phyloP scores from a whole-genome alignment of 2,329 filamentous ascomycete species.

The Ascocoryne sarcoides region DNA sequence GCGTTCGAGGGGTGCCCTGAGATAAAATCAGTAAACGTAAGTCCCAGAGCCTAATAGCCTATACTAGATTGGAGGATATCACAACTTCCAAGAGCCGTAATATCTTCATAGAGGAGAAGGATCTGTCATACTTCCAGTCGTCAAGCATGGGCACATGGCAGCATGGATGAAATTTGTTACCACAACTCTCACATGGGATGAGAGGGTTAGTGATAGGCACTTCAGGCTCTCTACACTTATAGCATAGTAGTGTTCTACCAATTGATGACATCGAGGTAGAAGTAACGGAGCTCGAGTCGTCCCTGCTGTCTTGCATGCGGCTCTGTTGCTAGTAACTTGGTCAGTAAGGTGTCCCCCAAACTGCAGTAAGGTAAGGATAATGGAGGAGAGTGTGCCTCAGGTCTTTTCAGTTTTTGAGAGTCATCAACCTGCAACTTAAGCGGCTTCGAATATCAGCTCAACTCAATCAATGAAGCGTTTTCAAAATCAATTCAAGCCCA shows the following conservation, averaged over 20 bases:
- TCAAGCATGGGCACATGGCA: conserved; percentile 15
- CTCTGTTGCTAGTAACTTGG: conserved; percentile 7
- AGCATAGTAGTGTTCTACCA: conserved; percentile 12
- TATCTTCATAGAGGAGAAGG: background rate
- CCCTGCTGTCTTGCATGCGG: conserved; percentile 6
- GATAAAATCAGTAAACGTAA: too few species aligned
- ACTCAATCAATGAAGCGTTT: conserved; percentile 10
- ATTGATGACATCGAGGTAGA: conserved; percentile 17
- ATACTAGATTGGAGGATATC: background rate
- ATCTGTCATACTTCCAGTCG: conserved; percentile 4
- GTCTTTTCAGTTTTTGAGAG: conserved; percentile 62
- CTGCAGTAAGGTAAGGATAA: background rate
- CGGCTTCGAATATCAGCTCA: conserved; percentile 24
- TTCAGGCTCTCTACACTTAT: conserved; percentile 14
- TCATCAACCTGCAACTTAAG: conserved; percentile 32
- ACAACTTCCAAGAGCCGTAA: background rate
- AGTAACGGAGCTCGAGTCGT: conserved; percentile 19
- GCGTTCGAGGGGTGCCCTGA: too few species aligned
- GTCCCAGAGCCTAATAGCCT: too few species aligned
- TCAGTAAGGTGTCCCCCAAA: conserved; percentile 9
- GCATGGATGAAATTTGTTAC: conserved; percentile 12
- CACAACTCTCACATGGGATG: conserved; percentile 16
- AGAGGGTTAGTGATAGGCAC: conserved; percentile 8
- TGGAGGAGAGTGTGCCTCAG: conserved; percentile 43
- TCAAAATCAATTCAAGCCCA: conserved; percentile 8